Evolutionary conservation across 2,329 filamentous ascomycete species (phyloP), one percentile per base, ranked within the genome.

Genomic region (Colletotrichum musicola): DNA sequence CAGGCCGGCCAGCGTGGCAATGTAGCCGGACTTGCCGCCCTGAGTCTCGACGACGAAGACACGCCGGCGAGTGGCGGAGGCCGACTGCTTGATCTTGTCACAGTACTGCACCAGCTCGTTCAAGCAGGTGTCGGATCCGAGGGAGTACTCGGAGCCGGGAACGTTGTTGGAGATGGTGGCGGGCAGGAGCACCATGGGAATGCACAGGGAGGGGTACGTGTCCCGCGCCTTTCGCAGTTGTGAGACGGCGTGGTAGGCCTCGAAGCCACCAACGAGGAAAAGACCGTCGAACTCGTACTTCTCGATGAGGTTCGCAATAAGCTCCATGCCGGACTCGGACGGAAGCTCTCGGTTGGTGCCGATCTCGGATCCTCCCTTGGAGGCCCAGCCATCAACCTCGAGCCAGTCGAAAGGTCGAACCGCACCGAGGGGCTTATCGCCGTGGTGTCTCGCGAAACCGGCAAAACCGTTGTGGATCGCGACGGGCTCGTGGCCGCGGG

Each of bases 121-220:
- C 71, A 99, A 84, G 77, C 96, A 98, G 1, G 96, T 99, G 76
- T 99, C 96, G 38, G 94, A 97, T 50, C 96, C 96, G 53, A 99
- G 89, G 1, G 94, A 98, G 84, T 98, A 98, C 81, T 99, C 96
- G 0, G 95, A 97, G 46, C 96, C 96, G 0, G 96, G 96, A 4
- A 99, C 96, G 79, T 99, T 99, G 86, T 99, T 99, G 72, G 94
- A 97, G 74, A 99, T 95, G 10, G 96, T 99, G n/a, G 96, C 96
- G 0, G 96, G 96, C 27, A 99, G 86, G 49, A 98, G 87, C 61
- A 92, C 88, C 86, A 98, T 93, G 20, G 96, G 96, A 72, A 99
- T 98, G 80, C 93, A 94, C 77, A 99, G 92, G 1, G 92, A 91
- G 12, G 93, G 90, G 81, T 93, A 97, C 70, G 93, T 82, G 42